A percentile compares a stretch with the other conserved stretches of the same genome.
These are phyloP conservation scores for Geotrichum candidum DNA, from an alignment of 1,139 yeast species.

Conservation along the genomic window DNA sequence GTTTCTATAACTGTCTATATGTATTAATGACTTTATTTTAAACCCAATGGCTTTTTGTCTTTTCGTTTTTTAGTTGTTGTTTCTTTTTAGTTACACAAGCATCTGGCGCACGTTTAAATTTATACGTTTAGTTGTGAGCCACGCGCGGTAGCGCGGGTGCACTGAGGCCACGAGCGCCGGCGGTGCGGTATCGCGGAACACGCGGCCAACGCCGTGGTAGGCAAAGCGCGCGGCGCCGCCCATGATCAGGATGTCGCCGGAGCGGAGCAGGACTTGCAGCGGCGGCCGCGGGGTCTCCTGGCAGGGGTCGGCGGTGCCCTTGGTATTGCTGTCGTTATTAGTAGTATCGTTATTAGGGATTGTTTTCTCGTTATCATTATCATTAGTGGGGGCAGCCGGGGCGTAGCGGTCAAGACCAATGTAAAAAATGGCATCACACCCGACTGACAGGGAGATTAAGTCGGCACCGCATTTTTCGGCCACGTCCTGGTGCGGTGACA, in stretches of 20 bases:
- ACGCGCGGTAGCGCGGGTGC: conserved; percentile 25
- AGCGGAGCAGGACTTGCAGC: conserved; percentile 32
- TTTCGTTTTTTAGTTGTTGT: too few species aligned
- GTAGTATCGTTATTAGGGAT: too few species aligned
- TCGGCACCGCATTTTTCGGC: conserved; percentile 39
- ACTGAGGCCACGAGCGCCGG: conserved; percentile 20
- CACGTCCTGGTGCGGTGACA: conserved; percentile 43
- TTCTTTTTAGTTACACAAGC: conserved; percentile 19
- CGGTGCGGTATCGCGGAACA: conserved; percentile 36
- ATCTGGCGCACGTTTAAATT: conserved; percentile 41
- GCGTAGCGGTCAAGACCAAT: conserved; percentile 23
- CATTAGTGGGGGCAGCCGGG: neutral
- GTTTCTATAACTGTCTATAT: too few species aligned
- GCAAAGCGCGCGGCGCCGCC: conserved; percentile 39
- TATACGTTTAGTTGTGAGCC: conserved; percentile 37
- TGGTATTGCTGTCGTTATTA: neutral
- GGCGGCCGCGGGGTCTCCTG: conserved; percentile 23
- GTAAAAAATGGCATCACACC: conserved; percentile 39
- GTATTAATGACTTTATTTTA: too few species aligned
- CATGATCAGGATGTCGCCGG: conserved; percentile 42
- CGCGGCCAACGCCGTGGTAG: conserved; percentile 41
- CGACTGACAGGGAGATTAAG: conserved; percentile 36
- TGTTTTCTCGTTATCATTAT: neutral
- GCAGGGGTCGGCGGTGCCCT: neutral
- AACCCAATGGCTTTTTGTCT: too few species aligned